These are phyloP conservation scores for Arthrobotrys sinensis DNA, from an alignment of 2,329 filamentous ascomycete species.

Conservation along the genomic window DNA sequence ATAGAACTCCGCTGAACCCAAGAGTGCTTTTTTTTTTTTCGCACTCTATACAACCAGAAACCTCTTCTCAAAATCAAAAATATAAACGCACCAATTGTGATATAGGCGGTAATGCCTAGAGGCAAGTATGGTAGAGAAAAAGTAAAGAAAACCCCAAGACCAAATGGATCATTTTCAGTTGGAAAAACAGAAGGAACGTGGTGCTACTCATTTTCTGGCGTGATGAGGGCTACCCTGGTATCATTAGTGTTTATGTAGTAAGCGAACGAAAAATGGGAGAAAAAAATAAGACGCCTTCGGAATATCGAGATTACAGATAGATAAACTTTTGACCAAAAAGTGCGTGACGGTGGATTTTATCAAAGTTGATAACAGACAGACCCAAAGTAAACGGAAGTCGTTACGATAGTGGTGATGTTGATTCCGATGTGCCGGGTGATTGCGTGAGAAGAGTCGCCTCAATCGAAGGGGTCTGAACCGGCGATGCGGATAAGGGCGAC, in stretches of 20 bases:
- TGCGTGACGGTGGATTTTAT: neutral
- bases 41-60: constrained; percentile 2
- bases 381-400: neutral
- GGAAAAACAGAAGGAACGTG: neutral
- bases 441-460: constrained; percentile 40
- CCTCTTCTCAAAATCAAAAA: neutral
- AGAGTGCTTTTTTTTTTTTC: neutral
- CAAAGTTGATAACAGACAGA: neutral
- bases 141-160: neutral
- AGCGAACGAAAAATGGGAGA: neutral
- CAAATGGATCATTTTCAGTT: neutral
- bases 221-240: neutral
- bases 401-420: constrained; percentile 2
- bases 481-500: constrained; percentile 42
- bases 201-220: neutral
- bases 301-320: neutral
- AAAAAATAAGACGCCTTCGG: neutral
- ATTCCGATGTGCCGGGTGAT: constrained; percentile 12
- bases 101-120: neutral
- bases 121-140: neutral
- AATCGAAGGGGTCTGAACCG: constrained; percentile 48
- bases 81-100: neutral
- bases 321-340: constrained; percentile 25
- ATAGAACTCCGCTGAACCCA: constrained; percentile 8
- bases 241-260: neutral